phyloP scores from a whole-genome alignment of 345 rosid species.

The Eucalyptus viminalis region DNA sequence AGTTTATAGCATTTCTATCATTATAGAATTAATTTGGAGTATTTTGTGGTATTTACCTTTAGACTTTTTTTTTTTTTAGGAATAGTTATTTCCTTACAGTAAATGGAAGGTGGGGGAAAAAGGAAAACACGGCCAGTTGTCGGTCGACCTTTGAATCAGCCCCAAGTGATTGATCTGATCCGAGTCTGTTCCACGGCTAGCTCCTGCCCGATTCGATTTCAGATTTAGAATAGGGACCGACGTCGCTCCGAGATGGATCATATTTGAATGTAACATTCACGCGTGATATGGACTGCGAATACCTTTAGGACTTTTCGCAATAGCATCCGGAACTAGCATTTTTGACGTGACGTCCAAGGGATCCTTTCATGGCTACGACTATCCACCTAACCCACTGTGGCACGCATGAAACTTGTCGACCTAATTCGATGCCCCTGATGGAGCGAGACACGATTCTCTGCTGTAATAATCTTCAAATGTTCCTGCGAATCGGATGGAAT shows the following conservation, averaged over 20 bases:
- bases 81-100: background rate
- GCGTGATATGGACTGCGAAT: background rate
- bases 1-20: accelerated
- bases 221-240: background rate
- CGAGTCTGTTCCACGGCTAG: background rate
- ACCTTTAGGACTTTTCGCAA: background rate
- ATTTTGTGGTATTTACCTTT: background rate
- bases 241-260: background rate
- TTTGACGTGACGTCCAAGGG: background rate
- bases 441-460: background rate
- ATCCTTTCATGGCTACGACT: background rate
- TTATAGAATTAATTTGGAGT: too few relatives aligned
- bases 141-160: background rate
- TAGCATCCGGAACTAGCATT: background rate
- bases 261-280: too few relatives aligned
- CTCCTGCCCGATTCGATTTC: background rate
- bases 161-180: background rate
- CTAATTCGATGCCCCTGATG: background rate
- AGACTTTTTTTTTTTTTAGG: background rate
- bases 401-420: background rate
- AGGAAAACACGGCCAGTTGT: too few relatives aligned
- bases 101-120: background rate
- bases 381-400: background rate
- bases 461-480: background rate
- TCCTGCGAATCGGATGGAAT: background rate